A percentile compares a stretch with the other conserved stretches of the same genome.
Conservation (phyloP, 2,329 filamentous ascomycete species). For the Metarhizium rileyi region DNA sequence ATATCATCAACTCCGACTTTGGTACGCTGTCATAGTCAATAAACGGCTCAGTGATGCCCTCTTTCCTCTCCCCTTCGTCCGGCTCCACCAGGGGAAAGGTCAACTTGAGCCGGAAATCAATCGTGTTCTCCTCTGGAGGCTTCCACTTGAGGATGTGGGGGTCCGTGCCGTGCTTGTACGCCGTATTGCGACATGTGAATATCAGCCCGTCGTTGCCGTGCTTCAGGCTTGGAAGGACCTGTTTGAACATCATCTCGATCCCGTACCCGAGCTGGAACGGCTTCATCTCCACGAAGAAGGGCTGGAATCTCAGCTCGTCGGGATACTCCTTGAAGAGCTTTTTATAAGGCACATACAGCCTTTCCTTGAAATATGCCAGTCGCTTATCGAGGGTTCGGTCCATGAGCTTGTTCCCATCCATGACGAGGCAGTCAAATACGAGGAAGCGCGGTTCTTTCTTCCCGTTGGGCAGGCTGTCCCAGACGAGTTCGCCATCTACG, state of each 20-base stretch:
- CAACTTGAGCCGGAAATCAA: conserved; percentile 79
- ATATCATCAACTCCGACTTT: conserved; percentile 61
- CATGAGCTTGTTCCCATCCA: conserved; percentile 69
- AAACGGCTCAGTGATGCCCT: conserved; percentile 53
- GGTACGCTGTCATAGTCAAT: conserved; percentile 75
- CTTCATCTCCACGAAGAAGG: conserved; percentile 81
- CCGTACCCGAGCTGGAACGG: conserved; percentile 82
- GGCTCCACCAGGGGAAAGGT: conserved; percentile 65
- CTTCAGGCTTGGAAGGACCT: conserved; percentile 71
- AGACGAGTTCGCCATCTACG: conserved; percentile 86
- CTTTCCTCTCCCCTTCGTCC: conserved; percentile 55
- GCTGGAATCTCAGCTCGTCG: conserved; percentile 57
- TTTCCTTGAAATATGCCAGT: conserved; percentile 73
- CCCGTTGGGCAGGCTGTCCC: conserved; percentile 65
- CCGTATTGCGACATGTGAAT: conserved; percentile 85
- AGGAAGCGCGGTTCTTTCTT: conserved; percentile 67
- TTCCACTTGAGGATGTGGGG: conserved; percentile 97
- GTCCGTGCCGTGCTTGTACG: conserved; percentile 86
- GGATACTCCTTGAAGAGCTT: conserved; percentile 55
- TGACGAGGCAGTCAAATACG: conserved; percentile 84
- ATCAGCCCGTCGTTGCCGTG: conserved; percentile 97
- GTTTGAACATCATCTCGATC: conserved; percentile 83
- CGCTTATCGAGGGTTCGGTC: conserved; percentile 78
- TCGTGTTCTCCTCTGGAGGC: conserved; percentile 85
- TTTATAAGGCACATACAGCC: conserved; percentile 63